Conservation (phyloP, 441 rosid genomes). For the Raphanus hybrid region DNA sequence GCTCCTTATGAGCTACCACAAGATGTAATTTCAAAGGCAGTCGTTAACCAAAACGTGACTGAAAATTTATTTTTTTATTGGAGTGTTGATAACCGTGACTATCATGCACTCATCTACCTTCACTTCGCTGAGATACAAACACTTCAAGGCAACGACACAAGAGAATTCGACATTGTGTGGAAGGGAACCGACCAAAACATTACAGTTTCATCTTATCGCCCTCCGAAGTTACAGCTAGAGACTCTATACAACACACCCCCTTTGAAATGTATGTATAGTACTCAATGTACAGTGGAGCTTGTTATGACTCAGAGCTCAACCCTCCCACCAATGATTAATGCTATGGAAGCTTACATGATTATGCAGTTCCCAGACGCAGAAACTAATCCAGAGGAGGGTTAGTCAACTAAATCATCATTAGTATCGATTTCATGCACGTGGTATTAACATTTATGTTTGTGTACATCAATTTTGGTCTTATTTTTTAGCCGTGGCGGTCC, state of each 20-base stretch:
- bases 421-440: slow-evolving; percentile 1
- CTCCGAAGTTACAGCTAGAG: slow-evolving; percentile 26
- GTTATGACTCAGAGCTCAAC: slow-evolving; percentile 27
- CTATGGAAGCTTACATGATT: slow-evolving; percentile 27
- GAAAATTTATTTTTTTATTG: slow-evolving; percentile 21
- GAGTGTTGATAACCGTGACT: not conserved
- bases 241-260: slow-evolving; percentile 28
- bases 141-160: slow-evolving; percentile 32
- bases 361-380: slow-evolving; percentile 28
- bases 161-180: slow-evolving; percentile 37
- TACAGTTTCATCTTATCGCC: slow-evolving; percentile 14
- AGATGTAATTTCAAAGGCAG: slow-evolving; percentile 42
- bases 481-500: not conserved
- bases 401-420: slow-evolving; percentile 3
- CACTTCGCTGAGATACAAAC: slow-evolving; percentile 48
- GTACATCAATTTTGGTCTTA: not conserved
- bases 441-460: not conserved
- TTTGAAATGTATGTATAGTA: slow-evolving; percentile 5
- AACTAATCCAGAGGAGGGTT: slow-evolving; percentile 35
- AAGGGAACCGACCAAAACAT: slow-evolving; percentile 7
- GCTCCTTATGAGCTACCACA: slow-evolving; percentile 37
- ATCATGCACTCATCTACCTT: slow-evolving; percentile 36
- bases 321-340: slow-evolving; percentile 34
- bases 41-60: slow-evolving; percentile 32
- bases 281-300: slow-evolving; percentile 25